Percentiles rank a stretch among this genome's conserved stretches.
Conservation (phyloP, 139 green algal species). For the Chlamydomonas schloesseri region DNA sequence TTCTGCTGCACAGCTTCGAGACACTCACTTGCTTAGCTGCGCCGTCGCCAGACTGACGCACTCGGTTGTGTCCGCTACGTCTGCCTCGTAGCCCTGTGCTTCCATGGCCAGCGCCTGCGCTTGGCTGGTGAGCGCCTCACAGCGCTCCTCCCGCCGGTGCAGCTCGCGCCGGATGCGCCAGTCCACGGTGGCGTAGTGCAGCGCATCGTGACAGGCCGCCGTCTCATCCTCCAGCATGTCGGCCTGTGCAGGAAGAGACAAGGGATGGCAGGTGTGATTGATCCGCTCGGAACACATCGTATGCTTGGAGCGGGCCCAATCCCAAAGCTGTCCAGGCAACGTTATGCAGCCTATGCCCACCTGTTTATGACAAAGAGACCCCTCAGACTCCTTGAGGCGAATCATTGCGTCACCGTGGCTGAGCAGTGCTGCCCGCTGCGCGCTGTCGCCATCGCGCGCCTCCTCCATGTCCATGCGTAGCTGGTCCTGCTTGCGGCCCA, state of each 20-base stretch:
- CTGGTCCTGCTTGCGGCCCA: slow-evolving; percentile 30
- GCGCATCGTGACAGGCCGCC: slow-evolving; percentile 7
- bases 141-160: background rate
- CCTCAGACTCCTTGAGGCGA: slow-evolving; percentile 23
- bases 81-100: slow-evolving; percentile 19
- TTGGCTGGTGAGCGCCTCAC: background rate
- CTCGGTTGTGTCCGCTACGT: background rate
- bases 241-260: slow-evolving; percentile 4
- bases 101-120: background rate
- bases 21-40: background rate
- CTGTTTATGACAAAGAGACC: background rate
- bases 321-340: too few species aligned
- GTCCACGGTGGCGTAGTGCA: slow-evolving; percentile 21
- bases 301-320: too few species aligned
- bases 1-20: too few species aligned
- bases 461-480: background rate
- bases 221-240: slow-evolving; percentile 29
- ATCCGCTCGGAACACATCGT: too few species aligned
- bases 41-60: background rate
- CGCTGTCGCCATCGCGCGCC: background rate
- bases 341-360: background rate
- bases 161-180: slow-evolving; percentile 14
- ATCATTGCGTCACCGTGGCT: slow-evolving; percentile 32
- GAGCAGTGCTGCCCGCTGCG: background rate
- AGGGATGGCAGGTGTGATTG: background rate